Evolutionary conservation across 2,329 filamentous ascomycete genomes (phyloP).

Genomic region (Aspergillus luchuensis): DNA sequence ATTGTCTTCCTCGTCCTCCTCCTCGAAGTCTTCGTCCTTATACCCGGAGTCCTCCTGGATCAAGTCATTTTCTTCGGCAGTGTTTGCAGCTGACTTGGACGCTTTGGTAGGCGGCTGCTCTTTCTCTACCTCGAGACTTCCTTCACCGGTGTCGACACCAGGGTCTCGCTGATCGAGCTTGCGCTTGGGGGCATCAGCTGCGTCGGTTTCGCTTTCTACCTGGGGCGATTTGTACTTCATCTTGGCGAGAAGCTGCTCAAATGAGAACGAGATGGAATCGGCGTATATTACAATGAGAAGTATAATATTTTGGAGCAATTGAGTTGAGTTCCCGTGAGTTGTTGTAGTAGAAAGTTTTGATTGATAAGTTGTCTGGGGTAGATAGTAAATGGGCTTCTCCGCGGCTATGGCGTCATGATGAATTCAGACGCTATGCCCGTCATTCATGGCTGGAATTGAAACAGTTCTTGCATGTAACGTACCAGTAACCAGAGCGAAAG

Average conservation of each 20-base stretch:
- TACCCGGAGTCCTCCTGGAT: conserved; percentile 3
- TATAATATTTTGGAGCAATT: neutral
- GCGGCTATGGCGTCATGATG: conserved; percentile 15
- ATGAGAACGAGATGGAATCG: neutral
- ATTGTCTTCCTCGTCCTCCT: conserved; percentile 2
- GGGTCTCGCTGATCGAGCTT: conserved; percentile 18
- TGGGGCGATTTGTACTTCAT: conserved; percentile 26
- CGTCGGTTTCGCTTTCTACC: conserved; percentile 26
- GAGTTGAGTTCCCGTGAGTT: neutral
- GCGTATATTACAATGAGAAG: neutral
- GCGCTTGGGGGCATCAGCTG: conserved; percentile 18
- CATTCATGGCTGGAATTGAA: neutral
- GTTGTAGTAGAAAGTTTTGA: neutral
- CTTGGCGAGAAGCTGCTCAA: neutral
- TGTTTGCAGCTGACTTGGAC: conserved; percentile 7
- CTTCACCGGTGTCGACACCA: neutral
- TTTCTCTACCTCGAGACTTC: conserved; percentile 8
- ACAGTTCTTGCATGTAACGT: neutral
- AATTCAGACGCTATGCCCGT: neutral
- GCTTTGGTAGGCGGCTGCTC: conserved; percentile 22
- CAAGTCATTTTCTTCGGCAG: conserved; percentile 7
- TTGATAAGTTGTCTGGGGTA: neutral
- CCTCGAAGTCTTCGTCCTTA: conserved; percentile 11
- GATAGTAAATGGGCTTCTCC: neutral
- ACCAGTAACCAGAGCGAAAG: neutral